Percentiles rank a stretch among this genome's conserved stretches.
Conservation (phyloP, 1,284 basidiomycete species). For the Phlebopus sp. region DNA sequence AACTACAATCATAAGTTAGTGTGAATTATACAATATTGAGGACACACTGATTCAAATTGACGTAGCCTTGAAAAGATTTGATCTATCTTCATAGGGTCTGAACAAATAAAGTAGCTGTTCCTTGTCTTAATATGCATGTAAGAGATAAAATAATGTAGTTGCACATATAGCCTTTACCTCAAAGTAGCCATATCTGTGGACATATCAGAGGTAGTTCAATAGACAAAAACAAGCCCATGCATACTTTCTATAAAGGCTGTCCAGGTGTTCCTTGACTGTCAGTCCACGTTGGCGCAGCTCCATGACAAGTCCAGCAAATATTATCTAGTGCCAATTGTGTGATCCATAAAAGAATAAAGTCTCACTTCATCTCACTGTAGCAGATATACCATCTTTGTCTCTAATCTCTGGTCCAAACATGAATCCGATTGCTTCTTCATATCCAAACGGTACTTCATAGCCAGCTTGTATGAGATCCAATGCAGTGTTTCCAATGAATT, state of each 20-base stretch:
- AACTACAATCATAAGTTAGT: slow-evolving; percentile 11
- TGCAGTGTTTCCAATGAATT: slow-evolving; percentile 82
- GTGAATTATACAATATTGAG: neutral
- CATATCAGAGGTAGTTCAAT: slow-evolving; percentile 31
- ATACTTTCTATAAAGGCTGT: slow-evolving; percentile 64
- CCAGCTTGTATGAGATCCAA: slow-evolving; percentile 61
- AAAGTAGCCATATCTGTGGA: slow-evolving; percentile 46
- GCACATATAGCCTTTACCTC: slow-evolving; percentile 10
- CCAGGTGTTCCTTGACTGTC: slow-evolving; percentile 55
- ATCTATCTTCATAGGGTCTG: slow-evolving; percentile 59
- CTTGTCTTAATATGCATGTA: slow-evolving; percentile 50
- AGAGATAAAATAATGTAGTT: slow-evolving; percentile 3
- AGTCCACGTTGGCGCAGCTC: slow-evolving; percentile 48
- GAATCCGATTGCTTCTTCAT: slow-evolving; percentile 87
- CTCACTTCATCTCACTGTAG: slow-evolving; percentile 47
- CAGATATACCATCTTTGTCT: slow-evolving; percentile 83
- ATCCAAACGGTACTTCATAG: slow-evolving; percentile 76
- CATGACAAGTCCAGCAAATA: slow-evolving; percentile 66
- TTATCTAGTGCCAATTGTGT: slow-evolving; percentile 38
- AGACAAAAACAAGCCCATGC: slow-evolving; percentile 13
- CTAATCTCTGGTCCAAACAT: slow-evolving; percentile 77
- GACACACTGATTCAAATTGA: slow-evolving; percentile 45
- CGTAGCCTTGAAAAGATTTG: slow-evolving; percentile 67
- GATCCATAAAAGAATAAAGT: neutral
- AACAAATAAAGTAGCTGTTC: slow-evolving; percentile 81